phyloP scores from a whole-genome alignment of 2,329 filamentous ascomycete genomes.

The Ramularia endophylla region DNA sequence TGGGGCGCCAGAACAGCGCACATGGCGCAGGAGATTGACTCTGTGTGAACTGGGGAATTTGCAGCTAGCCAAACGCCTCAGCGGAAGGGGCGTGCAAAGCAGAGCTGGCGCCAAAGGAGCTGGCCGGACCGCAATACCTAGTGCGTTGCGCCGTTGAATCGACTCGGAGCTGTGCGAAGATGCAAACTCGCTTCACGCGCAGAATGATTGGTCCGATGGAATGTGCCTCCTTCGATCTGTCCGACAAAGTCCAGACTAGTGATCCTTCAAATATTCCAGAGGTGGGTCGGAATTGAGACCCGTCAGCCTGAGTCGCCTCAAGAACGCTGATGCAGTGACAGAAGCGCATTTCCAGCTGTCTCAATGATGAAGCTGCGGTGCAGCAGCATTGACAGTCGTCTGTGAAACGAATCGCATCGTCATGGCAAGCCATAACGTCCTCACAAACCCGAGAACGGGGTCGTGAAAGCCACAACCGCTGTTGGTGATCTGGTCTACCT shows the following conservation, averaged over 20 bases:
- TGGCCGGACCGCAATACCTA: slow-evolving; percentile 1
- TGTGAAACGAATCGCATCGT: slow-evolving; percentile 15
- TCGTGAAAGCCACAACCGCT: slow-evolving; percentile 16
- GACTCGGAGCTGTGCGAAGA: slow-evolving; percentile 4
- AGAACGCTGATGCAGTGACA: too few species aligned
- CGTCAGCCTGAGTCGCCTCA: slow-evolving; percentile 1
- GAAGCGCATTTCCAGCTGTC: neutral
- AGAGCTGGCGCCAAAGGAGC: neutral
- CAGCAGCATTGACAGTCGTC: slow-evolving; percentile 17
- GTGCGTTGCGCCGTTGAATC: neutral
- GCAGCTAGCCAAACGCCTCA: too few species aligned
- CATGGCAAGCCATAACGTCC: slow-evolving; percentile 9
- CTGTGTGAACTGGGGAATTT: too few species aligned
- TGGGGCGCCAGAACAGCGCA: too few species aligned
- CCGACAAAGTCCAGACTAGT: slow-evolving; percentile 8
- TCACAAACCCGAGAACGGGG: slow-evolving; percentile 14
- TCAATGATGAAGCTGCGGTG: slow-evolving; percentile 9
- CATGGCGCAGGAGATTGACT: too few species aligned
- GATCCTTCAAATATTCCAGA: slow-evolving; percentile 17
- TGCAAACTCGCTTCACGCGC: slow-evolving; percentile 13
- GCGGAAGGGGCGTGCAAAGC: too few species aligned
- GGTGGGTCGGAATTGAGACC: slow-evolving; percentile 8
- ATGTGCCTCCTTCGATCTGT: slow-evolving; percentile 4
- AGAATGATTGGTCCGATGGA: slow-evolving; percentile 12
- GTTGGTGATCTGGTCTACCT: slow-evolving; percentile 8